These are phyloP conservation scores for Myxozyma sirexii DNA, from an alignment of 805 yeast species.

Conservation along the genomic window DNA sequence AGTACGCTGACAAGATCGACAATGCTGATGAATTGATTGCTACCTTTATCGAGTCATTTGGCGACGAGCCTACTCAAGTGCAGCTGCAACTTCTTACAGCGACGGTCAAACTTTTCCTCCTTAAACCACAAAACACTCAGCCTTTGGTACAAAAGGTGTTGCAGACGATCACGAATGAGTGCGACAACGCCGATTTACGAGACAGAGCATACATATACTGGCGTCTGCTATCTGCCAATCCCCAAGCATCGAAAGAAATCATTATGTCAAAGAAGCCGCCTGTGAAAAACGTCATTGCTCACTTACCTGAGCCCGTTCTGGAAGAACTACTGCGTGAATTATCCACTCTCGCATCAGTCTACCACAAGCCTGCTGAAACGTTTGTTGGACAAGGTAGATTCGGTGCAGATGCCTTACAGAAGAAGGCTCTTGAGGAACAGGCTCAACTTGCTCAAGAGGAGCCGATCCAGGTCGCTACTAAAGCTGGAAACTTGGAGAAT, in stretches of 20 bases:
- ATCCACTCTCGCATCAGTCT: slow-evolving; percentile 84
- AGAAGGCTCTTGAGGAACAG: slow-evolving; percentile 71
- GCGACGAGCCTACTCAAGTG: slow-evolving; percentile 73
- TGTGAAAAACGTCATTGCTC: slow-evolving; percentile 70
- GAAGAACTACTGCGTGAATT: slow-evolving; percentile 72
- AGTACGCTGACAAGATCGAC: slow-evolving; percentile 60
- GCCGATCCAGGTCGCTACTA: slow-evolving; percentile 44
- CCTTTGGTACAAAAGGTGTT: slow-evolving; percentile 78
- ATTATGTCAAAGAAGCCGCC: slow-evolving; percentile 68
- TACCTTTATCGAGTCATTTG: slow-evolving; percentile 52
- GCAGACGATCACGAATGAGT: slow-evolving; percentile 72
- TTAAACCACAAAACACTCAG: slow-evolving; percentile 58
- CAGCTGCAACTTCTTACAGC: slow-evolving; percentile 79
- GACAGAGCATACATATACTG: slow-evolving; percentile 88
- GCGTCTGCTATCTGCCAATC: slow-evolving; percentile 81
- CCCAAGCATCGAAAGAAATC: slow-evolving; percentile 67
- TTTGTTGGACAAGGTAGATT: slow-evolving; percentile 54
- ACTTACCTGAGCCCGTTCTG: slow-evolving; percentile 68
- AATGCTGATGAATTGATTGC: slow-evolving; percentile 46
- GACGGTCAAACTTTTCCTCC: slow-evolving; percentile 70
- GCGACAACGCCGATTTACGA: slow-evolving; percentile 82
- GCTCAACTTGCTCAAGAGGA: slow-evolving; percentile 77
- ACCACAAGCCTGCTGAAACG: slow-evolving; percentile 76
- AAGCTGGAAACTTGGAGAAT: slow-evolving; percentile 66
- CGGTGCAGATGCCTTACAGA: slow-evolving; percentile 48